phyloP scores from a whole-genome alignment of 75 land plant species.

The Sequoiadendron giganteum region DNA sequence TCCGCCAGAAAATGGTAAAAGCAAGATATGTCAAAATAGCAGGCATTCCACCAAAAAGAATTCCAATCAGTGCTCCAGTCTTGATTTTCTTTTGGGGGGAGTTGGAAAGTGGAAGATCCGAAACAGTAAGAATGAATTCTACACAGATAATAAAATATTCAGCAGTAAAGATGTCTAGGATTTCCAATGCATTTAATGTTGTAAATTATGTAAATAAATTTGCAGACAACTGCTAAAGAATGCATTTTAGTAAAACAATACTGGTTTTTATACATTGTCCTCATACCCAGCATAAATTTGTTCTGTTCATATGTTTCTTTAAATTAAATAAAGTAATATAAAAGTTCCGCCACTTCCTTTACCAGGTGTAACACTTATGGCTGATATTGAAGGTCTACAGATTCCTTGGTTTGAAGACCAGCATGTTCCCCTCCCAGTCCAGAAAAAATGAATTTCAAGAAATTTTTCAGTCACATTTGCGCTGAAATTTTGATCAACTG shows the following conservation, averaged over 20 bases:
- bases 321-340: neutral
- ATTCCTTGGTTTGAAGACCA: constrained; percentile 33
- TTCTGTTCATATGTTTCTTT: neutral
- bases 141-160: neutral
- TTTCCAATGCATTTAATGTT: neutral
- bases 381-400: constrained; percentile 56
- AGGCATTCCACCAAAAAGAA: constrained; percentile 29
- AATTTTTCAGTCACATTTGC: constrained; percentile 34
- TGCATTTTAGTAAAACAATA: neutral
- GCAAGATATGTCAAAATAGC: constrained; percentile 13
- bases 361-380: constrained; percentile 44
- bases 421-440: constrained; percentile 67
- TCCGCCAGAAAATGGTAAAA: constrained; percentile 3
- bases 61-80: constrained; percentile 25
- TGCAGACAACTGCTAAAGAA: neutral
- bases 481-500: constrained; percentile 22
- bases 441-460: constrained; percentile 49
- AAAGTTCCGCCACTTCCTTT: neutral
- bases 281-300: neutral
- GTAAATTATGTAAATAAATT: neutral
- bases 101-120: constrained; percentile 20
- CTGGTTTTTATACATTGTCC: no score
- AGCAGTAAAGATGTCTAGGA: neutral
- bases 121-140: constrained; percentile 53
- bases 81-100: constrained; percentile 6